These are phyloP conservation scores for Neurospora tetrasperma DNA, from an alignment of 495 filamentous ascomycete genomes.

Conservation along the genomic window DNA sequence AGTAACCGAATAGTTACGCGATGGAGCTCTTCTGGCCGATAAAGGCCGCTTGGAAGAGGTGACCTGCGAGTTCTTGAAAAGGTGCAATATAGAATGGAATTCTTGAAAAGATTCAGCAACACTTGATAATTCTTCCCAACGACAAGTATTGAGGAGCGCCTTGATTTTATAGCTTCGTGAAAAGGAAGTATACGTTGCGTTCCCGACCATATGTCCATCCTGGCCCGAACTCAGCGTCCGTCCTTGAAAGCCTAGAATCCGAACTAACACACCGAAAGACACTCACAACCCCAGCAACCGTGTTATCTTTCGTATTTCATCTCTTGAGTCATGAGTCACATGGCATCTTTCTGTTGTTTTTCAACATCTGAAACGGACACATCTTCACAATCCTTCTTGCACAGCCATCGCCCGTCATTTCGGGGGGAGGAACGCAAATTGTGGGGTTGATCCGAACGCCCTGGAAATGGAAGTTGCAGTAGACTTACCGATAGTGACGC, in stretches of 20 bases:
- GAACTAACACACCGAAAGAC: not conserved
- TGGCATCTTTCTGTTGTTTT: not conserved
- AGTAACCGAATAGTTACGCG: not conserved
- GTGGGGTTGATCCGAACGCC: not conserved
- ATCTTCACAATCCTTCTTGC: not conserved
- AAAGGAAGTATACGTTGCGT: not conserved
- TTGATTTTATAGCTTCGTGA: not conserved
- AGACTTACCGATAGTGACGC: not conserved
- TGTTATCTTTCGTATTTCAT: slow-evolving; percentile 18
- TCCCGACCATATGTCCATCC: not conserved
- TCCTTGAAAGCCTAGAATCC: not conserved
- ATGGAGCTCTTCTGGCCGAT: not conserved
- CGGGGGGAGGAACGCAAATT: not conserved
- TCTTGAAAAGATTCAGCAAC: not conserved
- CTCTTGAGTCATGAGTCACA: not conserved
- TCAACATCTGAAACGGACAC: not conserved
- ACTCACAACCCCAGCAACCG: not conserved
- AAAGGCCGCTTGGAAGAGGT: not conserved
- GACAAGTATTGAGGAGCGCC: not conserved
- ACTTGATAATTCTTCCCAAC: not conserved
- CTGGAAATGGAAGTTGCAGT: not conserved
- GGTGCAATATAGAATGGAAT: not conserved
- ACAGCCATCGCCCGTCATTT: not conserved
- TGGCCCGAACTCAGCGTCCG: not conserved
- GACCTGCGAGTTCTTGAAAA: not conserved